Percentiles rank a stretch among this genome's conserved stretches.
phyloP scores from a whole-genome alignment of 169 alveolate species.

The Perkinsus chesapeaki region DNA sequence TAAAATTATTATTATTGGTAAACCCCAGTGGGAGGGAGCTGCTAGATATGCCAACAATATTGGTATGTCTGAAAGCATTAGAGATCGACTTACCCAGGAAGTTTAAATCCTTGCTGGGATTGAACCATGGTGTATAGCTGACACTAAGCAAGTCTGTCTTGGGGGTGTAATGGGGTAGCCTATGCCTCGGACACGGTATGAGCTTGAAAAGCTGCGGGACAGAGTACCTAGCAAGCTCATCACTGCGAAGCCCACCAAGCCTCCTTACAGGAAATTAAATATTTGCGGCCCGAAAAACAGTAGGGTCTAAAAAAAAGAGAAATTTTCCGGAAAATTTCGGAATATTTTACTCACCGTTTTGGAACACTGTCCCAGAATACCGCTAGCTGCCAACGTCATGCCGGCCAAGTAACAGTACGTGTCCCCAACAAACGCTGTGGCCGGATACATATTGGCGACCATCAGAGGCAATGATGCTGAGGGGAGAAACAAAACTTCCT shows the following conservation, averaged over 20 bases:
- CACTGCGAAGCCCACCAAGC: background rate
- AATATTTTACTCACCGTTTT: conserved; percentile 46
- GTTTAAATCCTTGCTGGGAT: background rate
- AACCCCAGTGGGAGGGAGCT: no score
- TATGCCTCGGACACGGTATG: conserved; percentile 75
- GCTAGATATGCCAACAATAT: no score
- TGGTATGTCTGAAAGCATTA: no score
- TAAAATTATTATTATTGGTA: no score
- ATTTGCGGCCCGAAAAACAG: conserved; percentile 77
- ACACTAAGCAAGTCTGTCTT: conserved; percentile 32
- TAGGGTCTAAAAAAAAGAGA: conserved; percentile 14
- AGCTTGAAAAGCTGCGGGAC: conserved; percentile 72
- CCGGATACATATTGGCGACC: conserved; percentile 57
- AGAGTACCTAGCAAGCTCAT: conserved; percentile 14
- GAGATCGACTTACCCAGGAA: background rate
- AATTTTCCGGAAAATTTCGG: background rate
- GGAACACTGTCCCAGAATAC: conserved; percentile 77
- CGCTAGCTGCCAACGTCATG: conserved; percentile 76
- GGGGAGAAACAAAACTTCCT: conserved; percentile 50
- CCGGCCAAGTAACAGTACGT: conserved; percentile 81
- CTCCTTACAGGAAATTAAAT: conserved; percentile 55
- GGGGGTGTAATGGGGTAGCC: conserved; percentile 61
- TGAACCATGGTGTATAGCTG: background rate
- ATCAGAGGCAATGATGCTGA: conserved; percentile 56
- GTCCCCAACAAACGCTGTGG: conserved; percentile 83